phyloP scores from a whole-genome alignment of 345 rosid species.

The Pseudoturritis turrita region DNA sequence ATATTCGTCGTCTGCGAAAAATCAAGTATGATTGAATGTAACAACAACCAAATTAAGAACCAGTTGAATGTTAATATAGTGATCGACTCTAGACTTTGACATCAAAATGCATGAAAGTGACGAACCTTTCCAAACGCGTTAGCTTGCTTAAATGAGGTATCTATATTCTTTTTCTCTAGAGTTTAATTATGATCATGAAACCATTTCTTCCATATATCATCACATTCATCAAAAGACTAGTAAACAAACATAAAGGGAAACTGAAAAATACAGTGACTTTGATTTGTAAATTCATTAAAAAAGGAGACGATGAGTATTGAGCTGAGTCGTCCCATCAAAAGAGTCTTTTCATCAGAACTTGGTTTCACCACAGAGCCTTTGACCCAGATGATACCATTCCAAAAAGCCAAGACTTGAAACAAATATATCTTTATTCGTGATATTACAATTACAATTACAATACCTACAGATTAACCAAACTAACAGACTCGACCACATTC shows the following conservation, averaged over 20 bases:
- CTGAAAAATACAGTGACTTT: no score
- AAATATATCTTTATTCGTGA: neutral
- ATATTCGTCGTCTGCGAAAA: neutral
- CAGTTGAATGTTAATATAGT: no score
- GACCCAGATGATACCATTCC: neutral
- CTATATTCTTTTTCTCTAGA: neutral
- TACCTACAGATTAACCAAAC: neutral
- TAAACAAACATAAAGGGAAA: neutral
- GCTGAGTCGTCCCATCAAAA: neutral
- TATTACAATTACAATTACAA: no score
- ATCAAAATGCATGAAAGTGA: neutral
- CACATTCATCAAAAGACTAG: neutral
- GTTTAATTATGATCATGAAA: neutral
- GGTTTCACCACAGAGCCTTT: neutral
- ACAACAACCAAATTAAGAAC: neutral
- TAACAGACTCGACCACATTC: slow-evolving; percentile 1
- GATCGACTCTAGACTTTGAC: neutral
- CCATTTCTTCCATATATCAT: neutral
- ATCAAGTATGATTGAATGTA: neutral
- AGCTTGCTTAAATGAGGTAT: neutral
- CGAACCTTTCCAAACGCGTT: neutral
- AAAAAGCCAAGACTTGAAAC: neutral
- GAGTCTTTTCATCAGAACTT: neutral
- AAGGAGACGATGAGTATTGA: neutral
- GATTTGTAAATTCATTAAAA: neutral